Base-by-base conservation (phyloP, 768 basidiomycete species). In the Lanmaoa rubissima region DNA sequence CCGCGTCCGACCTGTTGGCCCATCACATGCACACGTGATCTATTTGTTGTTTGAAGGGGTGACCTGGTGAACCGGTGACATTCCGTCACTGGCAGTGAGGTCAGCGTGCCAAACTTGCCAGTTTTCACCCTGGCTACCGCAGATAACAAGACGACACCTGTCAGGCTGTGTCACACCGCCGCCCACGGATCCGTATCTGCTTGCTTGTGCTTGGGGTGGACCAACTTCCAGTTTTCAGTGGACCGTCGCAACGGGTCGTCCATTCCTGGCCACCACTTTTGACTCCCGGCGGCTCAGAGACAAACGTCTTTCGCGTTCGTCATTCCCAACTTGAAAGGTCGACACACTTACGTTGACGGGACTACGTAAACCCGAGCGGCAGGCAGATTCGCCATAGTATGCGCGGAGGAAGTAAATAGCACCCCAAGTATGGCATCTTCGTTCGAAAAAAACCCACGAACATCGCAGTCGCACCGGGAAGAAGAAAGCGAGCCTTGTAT, bases 11-110 rank as follows among this genome's bases (percentile, higher is more conserved):
- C 19, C 12, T 7, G 16, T 28, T 24, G 4, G 39, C 11, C n/a
- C 11, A 51, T 9, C 51, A 16, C 43, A 19, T n/a, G 35, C 6
- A 53, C 62, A 64, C 61, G 61, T 61, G 60, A 61, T 24, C 26
- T 16, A n/a, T 24, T 13, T 3, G 4, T 1, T n/a, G n/a, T 24
- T 47, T 14, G n/a, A 47, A 19, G 28, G 17, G 28, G 28, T 6
- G 28, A 4, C 21, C 21, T 24, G 3, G 21, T 24, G 21, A 24
- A 24, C 21, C 3, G 21, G 21, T 32, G 31, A 9, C 10, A 9
- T 32, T 32, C 48, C 24, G 31, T 32, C 34, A 24, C 21, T 24
- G 2, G 21, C 7, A 19, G 35, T 36, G 34, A n/a, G 48, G 47
- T 21, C 16, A 36, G 39, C 4, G 17, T n/a, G 39, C 16, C 32